A percentile compares a stretch with the other conserved stretches of the same genome.
phyloP scores from a whole-genome alignment of 805 yeast species.

The Priceomyces fermenticarens region DNA sequence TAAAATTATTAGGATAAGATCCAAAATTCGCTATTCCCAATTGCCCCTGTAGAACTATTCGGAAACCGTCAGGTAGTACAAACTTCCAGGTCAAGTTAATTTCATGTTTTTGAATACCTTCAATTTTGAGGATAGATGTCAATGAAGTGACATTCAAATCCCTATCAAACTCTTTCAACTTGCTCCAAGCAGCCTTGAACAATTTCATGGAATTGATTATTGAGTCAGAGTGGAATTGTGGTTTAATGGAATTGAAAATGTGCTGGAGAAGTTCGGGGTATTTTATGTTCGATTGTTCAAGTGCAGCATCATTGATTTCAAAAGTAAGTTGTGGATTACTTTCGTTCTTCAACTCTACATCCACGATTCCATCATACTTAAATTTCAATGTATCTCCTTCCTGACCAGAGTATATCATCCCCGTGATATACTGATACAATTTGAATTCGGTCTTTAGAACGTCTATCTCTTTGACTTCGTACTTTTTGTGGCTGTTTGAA shows the following conservation, averaged over 20 bases:
- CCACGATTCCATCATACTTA: slow-evolving; percentile 11
- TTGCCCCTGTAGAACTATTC: slow-evolving; percentile 8
- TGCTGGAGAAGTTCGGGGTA: neutral
- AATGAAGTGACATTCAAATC: slow-evolving; percentile 29
- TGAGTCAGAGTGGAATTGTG: neutral
- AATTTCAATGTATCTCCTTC: slow-evolving; percentile 9
- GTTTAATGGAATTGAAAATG: neutral
- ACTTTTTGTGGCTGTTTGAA: slow-evolving; percentile 13
- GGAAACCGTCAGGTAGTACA: slow-evolving; percentile 14
- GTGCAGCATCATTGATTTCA: neutral
- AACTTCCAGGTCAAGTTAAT: slow-evolving; percentile 13
- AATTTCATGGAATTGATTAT: slow-evolving; percentile 14
- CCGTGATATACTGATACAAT: slow-evolving; percentile 24
- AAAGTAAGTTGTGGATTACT: neutral
- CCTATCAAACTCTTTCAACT: slow-evolving; percentile 19
- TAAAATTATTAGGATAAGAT: slow-evolving; percentile 5
- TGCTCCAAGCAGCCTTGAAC: slow-evolving; percentile 17
- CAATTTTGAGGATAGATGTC: slow-evolving; percentile 22
- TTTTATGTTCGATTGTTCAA: neutral
- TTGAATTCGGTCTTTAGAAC: slow-evolving; percentile 18
- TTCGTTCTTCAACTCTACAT: slow-evolving; percentile 6
- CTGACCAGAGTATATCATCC: slow-evolving; percentile 16
- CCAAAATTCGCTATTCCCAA: slow-evolving; percentile 5
- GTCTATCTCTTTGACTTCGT: slow-evolving; percentile 18
- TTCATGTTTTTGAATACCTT: slow-evolving; percentile 4